Conservation (phyloP, 2,329 filamentous ascomycete species). For the Talaromyces islandicus region DNA sequence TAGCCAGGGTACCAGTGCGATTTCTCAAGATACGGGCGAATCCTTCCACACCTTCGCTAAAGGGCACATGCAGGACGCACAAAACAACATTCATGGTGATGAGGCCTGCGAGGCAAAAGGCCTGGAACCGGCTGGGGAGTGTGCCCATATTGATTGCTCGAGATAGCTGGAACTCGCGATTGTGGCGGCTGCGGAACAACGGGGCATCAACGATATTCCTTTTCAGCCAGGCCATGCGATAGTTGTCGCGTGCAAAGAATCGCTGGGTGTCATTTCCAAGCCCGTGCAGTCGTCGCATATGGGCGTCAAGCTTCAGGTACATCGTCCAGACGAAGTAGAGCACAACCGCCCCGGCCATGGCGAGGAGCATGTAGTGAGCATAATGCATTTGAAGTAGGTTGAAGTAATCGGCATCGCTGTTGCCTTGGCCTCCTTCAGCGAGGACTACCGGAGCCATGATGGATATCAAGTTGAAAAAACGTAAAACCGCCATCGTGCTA, state of each 20-base stretch:
- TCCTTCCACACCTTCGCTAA: slow-evolving; percentile 25
- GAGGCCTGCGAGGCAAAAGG: slow-evolving; percentile 34
- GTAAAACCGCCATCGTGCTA: neutral
- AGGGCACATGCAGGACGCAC: slow-evolving; percentile 45
- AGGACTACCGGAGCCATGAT: slow-evolving; percentile 5
- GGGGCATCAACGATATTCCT: slow-evolving; percentile 54
- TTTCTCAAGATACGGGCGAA: slow-evolving; percentile 37
- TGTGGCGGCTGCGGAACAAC: slow-evolving; percentile 38
- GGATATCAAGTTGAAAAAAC: neutral
- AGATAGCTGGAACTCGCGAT: slow-evolving; percentile 40
- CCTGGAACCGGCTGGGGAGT: slow-evolving; percentile 42
- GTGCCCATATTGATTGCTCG: slow-evolving; percentile 40
- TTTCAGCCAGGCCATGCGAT: slow-evolving; percentile 61
- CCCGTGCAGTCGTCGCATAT: slow-evolving; percentile 68
- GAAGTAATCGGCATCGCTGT: neutral
- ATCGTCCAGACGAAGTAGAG: slow-evolving; percentile 64
- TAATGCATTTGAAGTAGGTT: slow-evolving; percentile 4
- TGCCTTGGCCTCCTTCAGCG: neutral
- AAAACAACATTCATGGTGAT: slow-evolving; percentile 41
- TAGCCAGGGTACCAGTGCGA: slow-evolving; percentile 67
- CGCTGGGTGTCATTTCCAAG: slow-evolving; percentile 73
- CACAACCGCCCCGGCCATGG: slow-evolving; percentile 51
- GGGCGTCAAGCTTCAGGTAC: slow-evolving; percentile 54
- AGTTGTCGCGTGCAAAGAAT: slow-evolving; percentile 62
- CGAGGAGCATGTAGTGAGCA: slow-evolving; percentile 55